Conservation (phyloP, 495 filamentous ascomycete genomes). For the Immersiella caudata region DNA sequence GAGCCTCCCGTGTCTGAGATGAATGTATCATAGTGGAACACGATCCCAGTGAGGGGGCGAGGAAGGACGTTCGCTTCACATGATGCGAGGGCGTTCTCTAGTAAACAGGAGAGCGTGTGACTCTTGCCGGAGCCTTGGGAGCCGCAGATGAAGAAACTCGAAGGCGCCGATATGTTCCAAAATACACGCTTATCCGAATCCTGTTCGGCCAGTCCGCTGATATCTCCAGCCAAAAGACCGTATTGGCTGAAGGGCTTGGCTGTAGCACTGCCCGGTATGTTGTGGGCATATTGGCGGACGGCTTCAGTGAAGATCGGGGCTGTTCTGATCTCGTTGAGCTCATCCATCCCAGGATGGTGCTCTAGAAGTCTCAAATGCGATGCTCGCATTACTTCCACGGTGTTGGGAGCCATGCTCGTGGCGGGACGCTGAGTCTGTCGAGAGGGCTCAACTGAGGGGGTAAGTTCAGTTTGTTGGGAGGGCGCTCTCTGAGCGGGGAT, state of each 20-base stretch:
- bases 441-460: neutral
- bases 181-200: constrained; percentile 57
- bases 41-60: constrained; percentile 62
- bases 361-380: constrained; percentile 29
- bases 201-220: constrained; percentile 16
- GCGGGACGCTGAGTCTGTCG: neutral
- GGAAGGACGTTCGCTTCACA: constrained; percentile 43
- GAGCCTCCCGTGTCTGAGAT: constrained; percentile 55
- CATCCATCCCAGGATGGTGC: constrained; percentile 26
- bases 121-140: constrained; percentile 77
- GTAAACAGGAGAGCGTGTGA: constrained; percentile 69
- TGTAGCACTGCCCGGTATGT: neutral
- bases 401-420: neutral
- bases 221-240: constrained; percentile 44
- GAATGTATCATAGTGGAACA: constrained; percentile 71
- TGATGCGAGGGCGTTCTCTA: constrained; percentile 63
- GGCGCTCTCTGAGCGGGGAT: no score
- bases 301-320: constrained; percentile 45
- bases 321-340: constrained; percentile 38
- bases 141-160: constrained; percentile 75
- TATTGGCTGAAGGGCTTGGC: constrained; percentile 42
- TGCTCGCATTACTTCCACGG: neutral
- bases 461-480: no score
- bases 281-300: constrained; percentile 36
- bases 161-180: constrained; percentile 69